Conservation (phyloP, 1,284 basidiomycete species). For the Ceratobasidium sp. region DNA sequence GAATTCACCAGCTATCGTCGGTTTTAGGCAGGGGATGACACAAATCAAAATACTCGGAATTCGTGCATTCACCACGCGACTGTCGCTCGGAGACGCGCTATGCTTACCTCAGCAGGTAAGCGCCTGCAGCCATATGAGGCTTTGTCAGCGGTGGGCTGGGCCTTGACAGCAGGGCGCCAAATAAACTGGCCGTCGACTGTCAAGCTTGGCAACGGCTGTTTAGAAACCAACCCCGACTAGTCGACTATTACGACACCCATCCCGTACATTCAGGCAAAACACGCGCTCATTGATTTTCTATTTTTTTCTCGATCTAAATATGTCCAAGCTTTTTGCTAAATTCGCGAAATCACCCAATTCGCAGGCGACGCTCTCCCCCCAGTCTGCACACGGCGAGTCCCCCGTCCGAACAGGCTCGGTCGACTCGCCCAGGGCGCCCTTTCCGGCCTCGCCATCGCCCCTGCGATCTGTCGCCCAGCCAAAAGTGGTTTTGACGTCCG, state of each 20-base stretch:
- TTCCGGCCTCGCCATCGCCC: slow-evolving; percentile 11
- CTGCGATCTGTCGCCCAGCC: slow-evolving; percentile 15
- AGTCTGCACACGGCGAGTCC: not conserved
- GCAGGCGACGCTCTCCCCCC: slow-evolving; percentile 27
- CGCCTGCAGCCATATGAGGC: not conserved
- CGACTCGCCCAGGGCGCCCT: slow-evolving; percentile 19
- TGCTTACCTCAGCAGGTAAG: not conserved
- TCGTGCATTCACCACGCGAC: not conserved
- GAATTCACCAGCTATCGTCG: not conserved
- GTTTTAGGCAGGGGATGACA: not conserved
- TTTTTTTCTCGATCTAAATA: not conserved
- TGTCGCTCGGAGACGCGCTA: not conserved
- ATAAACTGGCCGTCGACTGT: no score
- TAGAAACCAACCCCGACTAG: not conserved
- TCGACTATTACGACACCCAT: slow-evolving; percentile 1
- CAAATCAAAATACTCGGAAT: not conserved
- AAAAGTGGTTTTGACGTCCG: slow-evolving; percentile 19
- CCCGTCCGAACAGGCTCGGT: slow-evolving; percentile 8
- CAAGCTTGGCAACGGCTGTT: not conserved
- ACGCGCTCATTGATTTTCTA: not conserved
- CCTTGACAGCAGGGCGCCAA: not conserved
- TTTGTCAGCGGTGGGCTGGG: not conserved
- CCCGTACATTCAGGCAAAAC: slow-evolving; percentile 9
- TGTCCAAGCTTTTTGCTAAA: slow-evolving; percentile 29
- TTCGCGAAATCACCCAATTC: slow-evolving; percentile 19